Evolutionary conservation across 495 filamentous ascomycete genomes (phyloP).

Genomic region (Xylaria grammica): DNA sequence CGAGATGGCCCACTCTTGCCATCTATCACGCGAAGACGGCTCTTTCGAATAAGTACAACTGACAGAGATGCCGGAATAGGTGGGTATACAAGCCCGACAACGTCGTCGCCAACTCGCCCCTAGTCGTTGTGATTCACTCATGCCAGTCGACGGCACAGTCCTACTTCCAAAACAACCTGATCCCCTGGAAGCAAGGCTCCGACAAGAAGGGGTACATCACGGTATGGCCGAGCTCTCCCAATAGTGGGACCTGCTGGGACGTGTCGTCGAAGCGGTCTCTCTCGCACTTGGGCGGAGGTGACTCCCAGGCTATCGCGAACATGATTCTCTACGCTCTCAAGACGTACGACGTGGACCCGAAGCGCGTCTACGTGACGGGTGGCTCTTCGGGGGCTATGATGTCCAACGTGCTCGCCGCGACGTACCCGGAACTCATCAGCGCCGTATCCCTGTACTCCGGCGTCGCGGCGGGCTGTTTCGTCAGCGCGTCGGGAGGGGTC

Average conservation of each 20-base stretch:
- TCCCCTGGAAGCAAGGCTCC: constrained; percentile 54
- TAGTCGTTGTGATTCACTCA: constrained; percentile 63
- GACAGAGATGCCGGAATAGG: constrained; percentile 25
- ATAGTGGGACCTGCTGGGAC: constrained; percentile 62
- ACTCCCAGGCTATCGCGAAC: constrained; percentile 48
- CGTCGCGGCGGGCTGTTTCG: constrained; percentile 65
- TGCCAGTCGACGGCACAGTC: constrained; percentile 58
- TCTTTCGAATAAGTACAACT: not conserved
- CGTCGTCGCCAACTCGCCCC: constrained; percentile 53
- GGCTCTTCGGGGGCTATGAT: constrained; percentile 50
- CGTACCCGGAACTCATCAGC: constrained; percentile 61
- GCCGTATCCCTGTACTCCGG: constrained; percentile 63
- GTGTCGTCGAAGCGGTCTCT: constrained; percentile 54
- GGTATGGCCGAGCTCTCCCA: constrained; percentile 56
- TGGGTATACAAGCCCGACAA: constrained; percentile 62
- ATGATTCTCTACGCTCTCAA: constrained; percentile 47
- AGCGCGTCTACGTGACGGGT: constrained; percentile 45
- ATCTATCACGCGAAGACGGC: not conserved
- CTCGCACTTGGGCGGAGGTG: constrained; percentile 42
- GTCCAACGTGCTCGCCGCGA: constrained; percentile 61
- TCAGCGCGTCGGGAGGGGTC: constrained; percentile 40
- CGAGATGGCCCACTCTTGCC: not conserved
- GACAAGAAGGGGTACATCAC: constrained; percentile 63
- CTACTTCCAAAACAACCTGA: constrained; percentile 56
- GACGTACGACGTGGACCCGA: constrained; percentile 39